These are phyloP conservation scores for Sarcodon sp. DNA, from an alignment of 768 basidiomycete species.

Conservation along the genomic window DNA sequence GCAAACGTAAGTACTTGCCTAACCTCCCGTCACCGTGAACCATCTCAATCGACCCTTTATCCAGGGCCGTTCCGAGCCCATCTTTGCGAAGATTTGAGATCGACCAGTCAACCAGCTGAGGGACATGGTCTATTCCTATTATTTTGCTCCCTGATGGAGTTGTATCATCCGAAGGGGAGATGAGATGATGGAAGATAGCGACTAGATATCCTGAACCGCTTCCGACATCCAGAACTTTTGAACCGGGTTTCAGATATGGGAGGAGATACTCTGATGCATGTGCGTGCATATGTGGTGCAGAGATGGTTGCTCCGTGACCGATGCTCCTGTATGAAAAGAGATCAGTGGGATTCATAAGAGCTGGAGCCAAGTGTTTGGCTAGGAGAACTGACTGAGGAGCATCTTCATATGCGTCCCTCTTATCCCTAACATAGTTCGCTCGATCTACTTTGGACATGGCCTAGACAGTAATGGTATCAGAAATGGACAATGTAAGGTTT, in stretches of 20 bases:
- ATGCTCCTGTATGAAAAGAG: constrained; percentile 29
- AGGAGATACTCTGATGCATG: constrained; percentile 73
- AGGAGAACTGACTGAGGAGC: constrained; percentile 27
- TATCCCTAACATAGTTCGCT: constrained; percentile 28
- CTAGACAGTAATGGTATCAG: constrained; percentile 10
- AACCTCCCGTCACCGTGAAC: constrained; percentile 70
- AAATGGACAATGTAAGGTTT: background rate
- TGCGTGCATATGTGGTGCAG: constrained; percentile 97
- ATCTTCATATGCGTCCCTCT: constrained; percentile 30
- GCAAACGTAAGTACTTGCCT: constrained; percentile 24
- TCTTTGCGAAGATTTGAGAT: constrained; percentile 54
- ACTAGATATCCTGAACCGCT: constrained; percentile 79
- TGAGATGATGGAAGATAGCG: constrained; percentile 73
- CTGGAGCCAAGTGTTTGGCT: background rate
- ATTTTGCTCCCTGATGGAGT: constrained; percentile 39
- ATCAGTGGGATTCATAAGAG: background rate
- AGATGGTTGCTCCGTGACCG: constrained; percentile 84
- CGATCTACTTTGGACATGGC: constrained; percentile 36
- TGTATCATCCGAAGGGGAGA: constrained; percentile 16
- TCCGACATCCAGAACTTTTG: constrained; percentile 80
- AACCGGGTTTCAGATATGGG: constrained; percentile 54
- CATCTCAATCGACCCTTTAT: constrained; percentile 44
- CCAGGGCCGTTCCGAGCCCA: constrained; percentile 41
- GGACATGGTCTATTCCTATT: constrained; percentile 87
- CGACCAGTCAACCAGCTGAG: constrained; percentile 63